Evolutionary conservation across 140 eudicot species (phyloP), one percentile per base, ranked within the genome.

Genomic region (Senecio squalidus): DNA sequence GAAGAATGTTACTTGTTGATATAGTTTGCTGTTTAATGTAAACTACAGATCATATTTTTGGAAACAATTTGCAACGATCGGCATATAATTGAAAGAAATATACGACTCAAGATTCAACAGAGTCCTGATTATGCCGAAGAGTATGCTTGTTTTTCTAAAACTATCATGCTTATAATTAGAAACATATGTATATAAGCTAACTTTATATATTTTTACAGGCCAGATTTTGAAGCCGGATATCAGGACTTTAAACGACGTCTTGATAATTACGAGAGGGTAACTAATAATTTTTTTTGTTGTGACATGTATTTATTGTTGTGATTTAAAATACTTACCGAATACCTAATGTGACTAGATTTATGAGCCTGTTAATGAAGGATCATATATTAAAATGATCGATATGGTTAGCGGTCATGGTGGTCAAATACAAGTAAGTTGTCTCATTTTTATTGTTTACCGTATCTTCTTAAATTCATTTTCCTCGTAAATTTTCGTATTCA

Each of bases 331-430:
- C 9, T 53, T 33, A 55, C n/a, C 43, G 66, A 33, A 43, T 33
- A 55, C n/a, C 43, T 70, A 33, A 43, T 54, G 72, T 61, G 41
- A 63, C 54, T 55, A 91, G 98, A 87, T 84, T 27, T 91, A 91
- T 71, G 98, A 86, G 74, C 95, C 98, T n/a, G 98, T 91, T 31
- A 80, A 91, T 45, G 98, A 91, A 87, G 98, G 98, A 50, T 91
- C 96, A 25, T 91, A 86, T 65, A 91, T 91, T 63, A 91, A 91
- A 73, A 84, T 87, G 95, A 91, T 91, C 58, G 96, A 91, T 75
- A 91, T 79, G 95, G 98, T 80, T 72, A 86, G 89, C 62, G 98
- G 98, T 44, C 82, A 84, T 66, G 98, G 98, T 21, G 98, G 96
- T 41, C 98, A 91, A 54, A 86, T 91, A 81, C 98, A 91, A 76